Base-by-base conservation (phyloP, 495 filamentous ascomycete species). In the Pyrenopolyporus hunteri region DNA sequence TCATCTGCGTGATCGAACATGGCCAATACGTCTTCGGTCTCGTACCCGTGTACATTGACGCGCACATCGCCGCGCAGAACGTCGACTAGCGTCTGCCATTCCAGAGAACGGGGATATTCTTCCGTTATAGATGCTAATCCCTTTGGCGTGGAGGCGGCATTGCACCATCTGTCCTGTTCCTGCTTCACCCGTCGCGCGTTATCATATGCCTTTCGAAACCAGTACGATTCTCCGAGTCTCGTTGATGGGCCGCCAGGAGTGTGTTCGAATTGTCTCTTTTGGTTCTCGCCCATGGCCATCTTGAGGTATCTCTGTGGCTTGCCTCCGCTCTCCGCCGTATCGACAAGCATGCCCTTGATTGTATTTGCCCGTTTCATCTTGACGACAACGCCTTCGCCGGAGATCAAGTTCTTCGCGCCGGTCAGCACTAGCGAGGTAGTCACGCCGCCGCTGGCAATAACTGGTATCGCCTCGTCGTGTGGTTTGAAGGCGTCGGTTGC, bases 241-340 rank as follows among this genome's bases (percentile, higher is more conserved):
- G 59, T 63, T 25, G 59, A 51, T 9, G 59, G 59, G 1, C 59
- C 59, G 31, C 29, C 74, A 5, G 68, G 59, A 39, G 67, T 71
- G 55, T 76, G 47, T 17, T 57, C 70, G 49, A 79, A 81, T 1
- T 76, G 72, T 1, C 70, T 1, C 57, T 74, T 73, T 1, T 81
- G 77, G 62, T 84, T 84, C 67, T 82, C 81, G 8, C 82, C 82
- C 62, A 80, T 83, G 3, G 82, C 82, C 82, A 85, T 84, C 67
- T 85, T 85, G 71, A 85, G 76, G 60, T 81, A 83, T 37, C 76
- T 63, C 42, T 77, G 74, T 28, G 77, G 71, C 36, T 79, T 67
- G 7, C 63, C 61, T 20, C 73, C 65, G 6, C 75, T 72, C 20
- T 73, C 66, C 0, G 73, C 72, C 45, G 74, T 63, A 55, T 82